Evolutionary conservation across 805 yeast genomes (phyloP), one percentile per base, ranked within the genome.

Genomic region (Pichia nakasei): DNA sequence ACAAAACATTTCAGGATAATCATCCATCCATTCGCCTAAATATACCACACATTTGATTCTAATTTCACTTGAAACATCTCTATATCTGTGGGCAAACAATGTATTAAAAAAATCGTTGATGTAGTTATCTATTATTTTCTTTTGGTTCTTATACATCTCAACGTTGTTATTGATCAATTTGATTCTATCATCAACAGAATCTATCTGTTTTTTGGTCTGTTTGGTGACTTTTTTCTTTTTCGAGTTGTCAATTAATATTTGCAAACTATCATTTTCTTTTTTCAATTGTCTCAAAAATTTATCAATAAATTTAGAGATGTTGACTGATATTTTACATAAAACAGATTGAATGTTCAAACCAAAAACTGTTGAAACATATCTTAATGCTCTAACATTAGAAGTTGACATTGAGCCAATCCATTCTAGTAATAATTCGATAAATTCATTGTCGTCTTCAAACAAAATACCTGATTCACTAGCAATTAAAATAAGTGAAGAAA

Each of bases 341-440:
- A 72, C 66, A 9, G 82, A 73, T 55, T 83, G 82, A 48, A 87
- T 72, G 11, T 68, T 60, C 29, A 85, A 68, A 21, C 84, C 65
- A 4, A 80, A 64, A 5, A 75, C 48, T 0, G 95, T 78, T 0
- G 95, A 65, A 2, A 78, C 73, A 52, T 71, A 78, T 57, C 97
- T 70, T 45, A 89, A 68, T 1, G 93, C 75, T 49, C 96, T 70
- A 9, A 83, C 65, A 32, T 76, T 72, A 18, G 87, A 76, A 0
- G 85, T 77, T 2, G 91, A 76, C 42, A 89, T 65, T 0, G 87
- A 73, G 1, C 82, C 70, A 15, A 88, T 61, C 97, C 97, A 88
- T 5, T 84, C 75, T 24, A 84, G 56, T 2, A 85, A 43, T 44
- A 76, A 76, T 37, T 68, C 78, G 63, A 78, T 64, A 26, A 85